These are phyloP conservation scores for Nicotiana otophora DNA, from an alignment of 257 asterid genomes.

Conservation along the genomic window DNA sequence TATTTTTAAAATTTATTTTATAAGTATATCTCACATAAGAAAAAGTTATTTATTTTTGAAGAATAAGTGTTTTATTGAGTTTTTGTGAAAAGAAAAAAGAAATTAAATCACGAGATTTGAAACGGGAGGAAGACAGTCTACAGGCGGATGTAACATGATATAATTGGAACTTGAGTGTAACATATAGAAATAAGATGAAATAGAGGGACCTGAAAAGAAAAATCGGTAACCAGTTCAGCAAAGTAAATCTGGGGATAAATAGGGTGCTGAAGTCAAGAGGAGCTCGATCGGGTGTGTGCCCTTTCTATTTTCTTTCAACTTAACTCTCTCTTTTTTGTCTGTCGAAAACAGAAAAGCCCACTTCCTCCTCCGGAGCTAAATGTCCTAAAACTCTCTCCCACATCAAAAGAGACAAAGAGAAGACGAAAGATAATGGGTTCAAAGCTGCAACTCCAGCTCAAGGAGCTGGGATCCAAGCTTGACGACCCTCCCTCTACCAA, in stretches of 20 bases:
- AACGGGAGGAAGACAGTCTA: no score
- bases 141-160: no score
- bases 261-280: not conserved
- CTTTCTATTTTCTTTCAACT: not conserved
- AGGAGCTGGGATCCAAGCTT: conserved; percentile 74
- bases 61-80: no score
- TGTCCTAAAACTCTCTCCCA: not conserved
- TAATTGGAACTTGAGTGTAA: not conserved
- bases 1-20: no score
- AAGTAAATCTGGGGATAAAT: conserved; percentile 7
- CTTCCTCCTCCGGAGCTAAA: not conserved
- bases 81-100: no score
- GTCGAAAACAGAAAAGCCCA: not conserved
- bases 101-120: no score
- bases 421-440: conserved; percentile 38
- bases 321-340: not conserved
- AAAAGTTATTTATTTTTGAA: no score
- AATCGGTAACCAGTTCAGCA: not conserved
- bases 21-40: no score
- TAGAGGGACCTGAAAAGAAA: not conserved
- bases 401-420: not conserved
- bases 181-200: not conserved
- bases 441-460: conserved; percentile 69
- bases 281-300: not conserved
- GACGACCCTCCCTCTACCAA: conserved; percentile 58